These are phyloP conservation scores for Tylopilus cervinicoccineus DNA, from an alignment of 768 basidiomycete species.

Conservation along the genomic window DNA sequence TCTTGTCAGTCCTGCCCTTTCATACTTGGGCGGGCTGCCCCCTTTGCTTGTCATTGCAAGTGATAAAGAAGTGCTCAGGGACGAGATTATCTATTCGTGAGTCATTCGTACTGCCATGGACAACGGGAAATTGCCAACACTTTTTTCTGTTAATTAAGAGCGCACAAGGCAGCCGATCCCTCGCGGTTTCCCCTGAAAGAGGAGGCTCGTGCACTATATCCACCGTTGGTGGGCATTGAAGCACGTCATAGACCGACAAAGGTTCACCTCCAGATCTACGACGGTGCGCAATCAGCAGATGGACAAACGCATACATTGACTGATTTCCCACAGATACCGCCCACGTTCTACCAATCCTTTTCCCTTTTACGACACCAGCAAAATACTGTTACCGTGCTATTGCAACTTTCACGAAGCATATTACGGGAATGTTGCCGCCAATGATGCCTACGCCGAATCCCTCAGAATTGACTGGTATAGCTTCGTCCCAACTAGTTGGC, in stretches of 20 bases:
- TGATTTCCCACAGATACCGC: conserved; percentile 49
- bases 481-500: background rate
- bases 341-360: conserved; percentile 70
- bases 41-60: conserved; percentile 83
- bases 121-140: background rate
- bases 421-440: conserved; percentile 45
- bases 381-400: conserved; percentile 81
- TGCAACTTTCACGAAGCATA: conserved; percentile 63
- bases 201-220: conserved; percentile 48
- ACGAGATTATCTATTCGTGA: conserved; percentile 86
- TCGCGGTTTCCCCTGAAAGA: conserved; percentile 54
- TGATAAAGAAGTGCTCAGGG: conserved; percentile 87
- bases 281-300: conserved; percentile 46
- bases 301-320: conserved; percentile 13
- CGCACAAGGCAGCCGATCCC: conserved; percentile 90
- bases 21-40: conserved; percentile 87
- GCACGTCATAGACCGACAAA: conserved; percentile 55
- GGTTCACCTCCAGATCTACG: conserved; percentile 92
- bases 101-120: conserved; percentile 23
- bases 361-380: conserved; percentile 71
- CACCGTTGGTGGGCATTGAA: conserved; percentile 53
- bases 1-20: conserved; percentile 74
- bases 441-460: conserved; percentile 5
- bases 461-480: conserved; percentile 2
- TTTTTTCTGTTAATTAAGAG: conserved; percentile 39